Conservation (phyloP, 257 asterid species). For the Mentha longifolia region DNA sequence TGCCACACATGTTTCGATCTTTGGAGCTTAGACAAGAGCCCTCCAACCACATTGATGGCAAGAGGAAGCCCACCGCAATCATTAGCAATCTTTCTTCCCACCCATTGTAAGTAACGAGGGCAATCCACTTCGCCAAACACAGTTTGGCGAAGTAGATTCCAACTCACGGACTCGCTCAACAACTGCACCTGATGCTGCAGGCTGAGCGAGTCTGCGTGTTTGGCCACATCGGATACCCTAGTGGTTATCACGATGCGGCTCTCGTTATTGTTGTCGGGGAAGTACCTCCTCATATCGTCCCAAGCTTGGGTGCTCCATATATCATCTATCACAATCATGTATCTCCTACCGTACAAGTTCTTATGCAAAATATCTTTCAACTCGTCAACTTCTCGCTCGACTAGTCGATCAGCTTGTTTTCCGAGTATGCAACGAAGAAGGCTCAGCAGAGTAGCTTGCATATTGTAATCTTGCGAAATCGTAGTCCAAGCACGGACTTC, state of each 20-base stretch:
- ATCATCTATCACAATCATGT: slow-evolving; percentile 28
- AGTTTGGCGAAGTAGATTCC: slow-evolving; percentile 35
- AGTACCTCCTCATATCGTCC: slow-evolving; percentile 2
- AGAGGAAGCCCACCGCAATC: slow-evolving; percentile 39
- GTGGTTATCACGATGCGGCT: slow-evolving; percentile 27
- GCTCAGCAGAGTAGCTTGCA: neutral
- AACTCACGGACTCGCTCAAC: slow-evolving; percentile 5
- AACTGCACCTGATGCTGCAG: slow-evolving; percentile 22
- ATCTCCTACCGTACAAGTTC: slow-evolving; percentile 2
- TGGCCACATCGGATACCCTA: slow-evolving; percentile 9
- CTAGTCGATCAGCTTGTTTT: neutral
- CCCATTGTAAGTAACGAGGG: slow-evolving; percentile 5
- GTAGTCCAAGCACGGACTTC: slow-evolving; percentile 24
- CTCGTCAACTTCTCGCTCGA: neutral
- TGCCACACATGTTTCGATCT: slow-evolving; percentile 1
- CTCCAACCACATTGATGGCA: slow-evolving; percentile 32
- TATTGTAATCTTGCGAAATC: slow-evolving; percentile 29
- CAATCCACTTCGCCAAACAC: slow-evolving; percentile 25
- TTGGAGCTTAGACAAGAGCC: slow-evolving; percentile 10
- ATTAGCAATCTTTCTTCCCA: slow-evolving; percentile 25
- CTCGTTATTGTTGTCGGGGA: neutral
- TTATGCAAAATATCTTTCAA: neutral
- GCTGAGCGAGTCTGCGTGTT: neutral
- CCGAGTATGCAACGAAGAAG: neutral
- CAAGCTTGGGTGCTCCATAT: slow-evolving; percentile 25